phyloP scores from a whole-genome alignment of 768 basidiomycete genomes.

The Boletus bicolor region DNA sequence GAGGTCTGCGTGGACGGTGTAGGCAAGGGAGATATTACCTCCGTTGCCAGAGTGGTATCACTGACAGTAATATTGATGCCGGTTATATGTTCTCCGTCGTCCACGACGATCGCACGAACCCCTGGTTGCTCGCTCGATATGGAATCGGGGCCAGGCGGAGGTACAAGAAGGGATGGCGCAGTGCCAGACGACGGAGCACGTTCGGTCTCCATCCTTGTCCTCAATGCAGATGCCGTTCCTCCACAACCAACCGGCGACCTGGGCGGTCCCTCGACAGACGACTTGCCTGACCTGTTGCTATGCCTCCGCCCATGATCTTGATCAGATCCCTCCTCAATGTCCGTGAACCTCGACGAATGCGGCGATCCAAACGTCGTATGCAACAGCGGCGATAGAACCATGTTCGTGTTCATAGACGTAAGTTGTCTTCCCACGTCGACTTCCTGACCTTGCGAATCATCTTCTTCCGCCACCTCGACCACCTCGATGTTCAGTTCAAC shows the following conservation, averaged over 20 bases:
- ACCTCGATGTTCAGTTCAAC: constrained; percentile 14
- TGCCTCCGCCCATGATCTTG: constrained; percentile 17
- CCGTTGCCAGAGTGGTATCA: constrained; percentile 8
- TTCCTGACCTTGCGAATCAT: constrained; percentile 11
- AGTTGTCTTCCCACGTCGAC: background rate
- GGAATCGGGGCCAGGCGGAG: background rate
- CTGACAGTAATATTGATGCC: constrained; percentile 5
- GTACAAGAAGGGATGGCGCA: background rate
- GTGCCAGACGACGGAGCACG: background rate
- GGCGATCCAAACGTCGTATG: constrained; percentile 44
- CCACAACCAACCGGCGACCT: constrained; percentile 14
- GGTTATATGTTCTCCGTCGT: constrained; percentile 14
- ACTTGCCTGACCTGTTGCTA: constrained; percentile 16
- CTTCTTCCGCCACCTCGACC: constrained; percentile 11
- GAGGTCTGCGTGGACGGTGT: constrained; percentile 12
- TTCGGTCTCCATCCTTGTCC: constrained; percentile 15
- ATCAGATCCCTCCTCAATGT: constrained; percentile 29
- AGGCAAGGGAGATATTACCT: constrained; percentile 9
- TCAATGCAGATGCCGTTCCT: constrained; percentile 17
- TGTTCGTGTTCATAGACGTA: constrained; percentile 4
- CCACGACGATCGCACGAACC: constrained; percentile 13
- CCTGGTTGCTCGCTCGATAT: background rate
- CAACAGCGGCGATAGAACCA: constrained; percentile 34
- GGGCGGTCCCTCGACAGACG: constrained; percentile 14
- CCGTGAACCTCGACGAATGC: constrained; percentile 30